phyloP scores from a whole-genome alignment of 345 rosid genomes.

The Salix dunnii region DNA sequence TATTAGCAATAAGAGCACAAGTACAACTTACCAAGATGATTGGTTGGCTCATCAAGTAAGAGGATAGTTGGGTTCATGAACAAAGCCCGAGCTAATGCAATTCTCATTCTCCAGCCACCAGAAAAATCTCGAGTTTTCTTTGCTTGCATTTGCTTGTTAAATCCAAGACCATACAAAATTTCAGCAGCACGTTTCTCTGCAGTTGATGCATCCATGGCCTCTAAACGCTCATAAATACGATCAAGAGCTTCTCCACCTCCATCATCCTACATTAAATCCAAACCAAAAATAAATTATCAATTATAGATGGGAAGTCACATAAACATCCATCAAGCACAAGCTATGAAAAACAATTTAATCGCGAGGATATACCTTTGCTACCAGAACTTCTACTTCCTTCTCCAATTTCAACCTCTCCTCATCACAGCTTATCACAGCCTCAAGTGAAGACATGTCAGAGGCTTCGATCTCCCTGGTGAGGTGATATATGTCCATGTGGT shows the following conservation, averaged over 20 bases:
- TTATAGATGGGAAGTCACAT: not conserved
- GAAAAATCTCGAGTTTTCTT: conserved; percentile 92
- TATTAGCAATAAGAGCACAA: not conserved
- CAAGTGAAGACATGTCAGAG: conserved; percentile 87
- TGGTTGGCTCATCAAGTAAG: conserved; percentile 95
- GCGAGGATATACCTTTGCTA: conserved; percentile 49
- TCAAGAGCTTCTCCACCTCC: conserved; percentile 97
- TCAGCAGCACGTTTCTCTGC: conserved; percentile 99
- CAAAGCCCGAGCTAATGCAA: conserved; percentile 90
- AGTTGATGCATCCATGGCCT: conserved; percentile 90
- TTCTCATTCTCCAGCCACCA: conserved; percentile 99
- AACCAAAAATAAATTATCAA: not conserved
- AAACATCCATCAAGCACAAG: not conserved
- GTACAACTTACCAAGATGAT: conserved; percentile 71
- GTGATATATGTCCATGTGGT: conserved; percentile 93
- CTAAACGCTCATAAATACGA: conserved; percentile 81
- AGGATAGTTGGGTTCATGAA: conserved; percentile 93
- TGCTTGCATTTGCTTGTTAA: conserved; percentile 82
- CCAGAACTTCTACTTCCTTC: conserved; percentile 80
- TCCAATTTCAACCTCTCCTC: conserved; percentile 88
- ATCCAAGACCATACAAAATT: conserved; percentile 93
- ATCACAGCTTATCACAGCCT: conserved; percentile 87
- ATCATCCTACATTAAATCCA: conserved; percentile 55
- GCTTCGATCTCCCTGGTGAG: conserved; percentile 89
- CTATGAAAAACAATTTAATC: not conserved